Evolutionary conservation across 192 early-diverging fungal genomes (phyloP), one percentile per base, ranked within the genome.

Genomic region (Coemansia sp.): DNA sequence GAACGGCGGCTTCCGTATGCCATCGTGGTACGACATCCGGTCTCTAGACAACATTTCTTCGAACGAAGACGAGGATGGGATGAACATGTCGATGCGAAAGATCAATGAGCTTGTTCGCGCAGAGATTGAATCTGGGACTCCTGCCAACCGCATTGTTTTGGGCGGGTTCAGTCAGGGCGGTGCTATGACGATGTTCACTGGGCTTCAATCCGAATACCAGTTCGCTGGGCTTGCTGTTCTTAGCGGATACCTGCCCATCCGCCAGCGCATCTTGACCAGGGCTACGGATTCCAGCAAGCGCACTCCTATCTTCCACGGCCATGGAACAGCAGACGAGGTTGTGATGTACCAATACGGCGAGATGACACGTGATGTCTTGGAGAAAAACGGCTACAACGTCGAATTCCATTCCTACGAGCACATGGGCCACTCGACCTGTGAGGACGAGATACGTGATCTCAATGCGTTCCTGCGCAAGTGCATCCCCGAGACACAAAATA

Each of bases 131-230:
- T 52, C 80, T 21, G 88, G 92, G 4, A 95, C 93, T 54, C 84
- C 91, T 2, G 73, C 92, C 5, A 75, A 88, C 38, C 85, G 93
- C 18, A 98, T 98, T 50, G 87, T 97, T 34, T 49, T 98, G 18
- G 94, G 93, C 55, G 97, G 97, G 0, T 98, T 98, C 63, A 95
- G 93, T 22, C 97, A 98, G 74, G 94, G 89, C 47, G 82, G 84
- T n/a, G 94, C 89, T 0, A 83, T 94, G 80, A 56, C 89, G 10
- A 71, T 96, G 44, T 69, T 91, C 59, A 85, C 85, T 8, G 86
- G 82, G 5, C 69, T 96, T 62, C 88, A 89, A 27, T 85, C 88
- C 6, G 88, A 88, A 58, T 71, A 82, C 49, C 85, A 86, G 60
- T 73, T 92, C 4, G 91, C 73, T 9, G 93, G 88, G 0, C 82